phyloP scores from a whole-genome alignment of 176 grass and related monocot species.

The Dactylis glomerata region DNA sequence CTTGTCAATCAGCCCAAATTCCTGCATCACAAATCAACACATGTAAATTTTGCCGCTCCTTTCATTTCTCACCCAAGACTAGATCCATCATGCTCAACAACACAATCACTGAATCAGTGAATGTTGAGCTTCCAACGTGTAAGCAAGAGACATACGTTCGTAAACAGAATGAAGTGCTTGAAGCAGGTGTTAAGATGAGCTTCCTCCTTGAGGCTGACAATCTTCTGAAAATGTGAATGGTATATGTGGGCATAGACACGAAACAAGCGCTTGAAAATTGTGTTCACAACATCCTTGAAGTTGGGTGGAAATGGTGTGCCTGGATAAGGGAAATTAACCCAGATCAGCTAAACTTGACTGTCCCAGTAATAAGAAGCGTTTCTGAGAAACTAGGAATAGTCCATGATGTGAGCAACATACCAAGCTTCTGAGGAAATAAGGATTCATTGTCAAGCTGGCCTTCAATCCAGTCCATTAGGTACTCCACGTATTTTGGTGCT shows the following conservation, averaged over 20 bases:
- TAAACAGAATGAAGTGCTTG: slow-evolving; percentile 99
- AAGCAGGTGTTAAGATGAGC: slow-evolving; percentile 99
- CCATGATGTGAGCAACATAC: slow-evolving; percentile 40
- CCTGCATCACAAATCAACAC: slow-evolving; percentile 41
- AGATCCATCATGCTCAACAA: neutral
- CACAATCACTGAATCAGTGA: neutral
- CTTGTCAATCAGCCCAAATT: slow-evolving; percentile 95
- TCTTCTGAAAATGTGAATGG: slow-evolving; percentile 97
- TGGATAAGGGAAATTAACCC: slow-evolving; percentile 23
- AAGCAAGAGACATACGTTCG: slow-evolving; percentile 47
- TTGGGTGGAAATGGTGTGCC: slow-evolving; percentile 90
- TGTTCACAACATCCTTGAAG: slow-evolving; percentile 98
- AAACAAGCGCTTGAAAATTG: slow-evolving; percentile 95
- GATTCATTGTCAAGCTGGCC: slow-evolving; percentile 96
- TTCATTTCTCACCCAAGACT: neutral
- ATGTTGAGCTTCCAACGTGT: neutral
- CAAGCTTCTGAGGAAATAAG: slow-evolving; percentile 94
- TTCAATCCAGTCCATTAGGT: slow-evolving; percentile 99
- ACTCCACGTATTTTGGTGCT: slow-evolving; percentile 98
- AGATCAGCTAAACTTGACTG: neutral
- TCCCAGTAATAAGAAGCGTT: neutral
- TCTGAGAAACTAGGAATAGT: neutral
- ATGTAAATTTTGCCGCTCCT: neutral
- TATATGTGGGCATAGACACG: slow-evolving; percentile 98
- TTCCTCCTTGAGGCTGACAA: slow-evolving; percentile 98